Base-by-base conservation (phyloP, 805 yeast genomes). In the Sugiyamaella mastotermitis region DNA sequence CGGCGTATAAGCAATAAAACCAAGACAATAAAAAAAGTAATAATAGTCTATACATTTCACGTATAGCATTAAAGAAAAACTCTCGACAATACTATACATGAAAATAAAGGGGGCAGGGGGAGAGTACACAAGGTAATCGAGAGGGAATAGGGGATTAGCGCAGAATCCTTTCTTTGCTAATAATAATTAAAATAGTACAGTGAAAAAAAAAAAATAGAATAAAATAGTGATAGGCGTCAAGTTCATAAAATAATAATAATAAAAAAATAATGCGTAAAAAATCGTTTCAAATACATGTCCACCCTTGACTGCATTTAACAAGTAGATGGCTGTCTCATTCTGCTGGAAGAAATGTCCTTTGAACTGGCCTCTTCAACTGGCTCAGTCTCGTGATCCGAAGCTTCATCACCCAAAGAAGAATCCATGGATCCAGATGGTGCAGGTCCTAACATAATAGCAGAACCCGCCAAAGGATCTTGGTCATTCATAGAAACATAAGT, bases 401-500 rank as follows among this genome's bases (percentile, higher is more conserved):
- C 30, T 5, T 27, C n/a, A n/a, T n/a, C n/a, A n/a, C n/a, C n/a
- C n/a, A n/a, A n/a, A n/a, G n/a, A n/a, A n/a, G n/a, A n/a, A n/a
- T 20, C 34, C 25, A 27, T 3, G 18, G 22, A 14, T 13, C 29
- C 20, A 18, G 19, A 30, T 21, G 40, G 14, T n/a, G 40, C 7
- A 15, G 27, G 31, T 2, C 37, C 37, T 9, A 34, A 25, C 19
- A 34, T 16, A 15, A 34, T 15, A 8, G 34, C 30, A 11, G 40
- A 21, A 14, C 30, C 25, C 3, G 38, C 38, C 10, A 27, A 11
- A 6, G 22, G 27, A 22, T 37, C 35, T 9, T 25, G 14, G 14
- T 29, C 30, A n/a, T 30, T 30, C 15, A 37, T 16, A 11, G 44
- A 16, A 11, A 42, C 32, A 33, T 41, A 46, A 15, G 61, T 54